These are phyloP conservation scores for Stemphylium vesicarium DNA, from an alignment of 2,329 filamentous ascomycete species.

Conservation along the genomic window DNA sequence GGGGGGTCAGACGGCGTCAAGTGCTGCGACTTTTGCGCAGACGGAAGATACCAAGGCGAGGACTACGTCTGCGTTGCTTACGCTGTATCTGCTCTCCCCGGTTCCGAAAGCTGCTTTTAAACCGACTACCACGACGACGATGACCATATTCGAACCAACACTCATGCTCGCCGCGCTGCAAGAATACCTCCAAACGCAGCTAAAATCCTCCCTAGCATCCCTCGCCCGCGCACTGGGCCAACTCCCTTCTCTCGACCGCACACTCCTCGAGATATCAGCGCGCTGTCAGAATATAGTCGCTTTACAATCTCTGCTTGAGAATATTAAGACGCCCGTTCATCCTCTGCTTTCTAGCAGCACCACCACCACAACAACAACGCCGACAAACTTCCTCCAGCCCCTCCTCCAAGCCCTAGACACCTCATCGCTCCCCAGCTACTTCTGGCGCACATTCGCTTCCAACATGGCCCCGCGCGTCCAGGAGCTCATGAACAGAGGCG, in stretches of 20 bases:
- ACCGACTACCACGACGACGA: constrained; percentile 51
- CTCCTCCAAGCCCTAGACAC: constrained; percentile 83
- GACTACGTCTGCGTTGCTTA: constrained; percentile 74
- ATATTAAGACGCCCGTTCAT: constrained; percentile 71
- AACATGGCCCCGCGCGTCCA: constrained; percentile 78
- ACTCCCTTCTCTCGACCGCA: constrained; percentile 80
- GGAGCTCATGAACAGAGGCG: constrained; percentile 82
- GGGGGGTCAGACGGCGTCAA: constrained; percentile 18
- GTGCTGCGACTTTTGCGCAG: constrained; percentile 61
- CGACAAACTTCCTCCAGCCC: constrained; percentile 68
- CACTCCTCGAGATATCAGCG: constrained; percentile 79
- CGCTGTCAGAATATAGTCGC: constrained; percentile 92
- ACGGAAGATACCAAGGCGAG: constrained; percentile 77
- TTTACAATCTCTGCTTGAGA: constrained; percentile 76
- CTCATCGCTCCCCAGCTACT: constrained; percentile 84
- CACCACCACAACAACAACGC: background rate
- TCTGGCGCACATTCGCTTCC: constrained; percentile 88
- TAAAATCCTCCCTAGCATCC: constrained; percentile 78
- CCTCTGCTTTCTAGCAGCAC: constrained; percentile 61
- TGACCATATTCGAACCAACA: constrained; percentile 65
- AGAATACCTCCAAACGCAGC: constrained; percentile 78
- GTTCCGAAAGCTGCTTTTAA: constrained; percentile 44
- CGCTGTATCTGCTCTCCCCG: constrained; percentile 83
- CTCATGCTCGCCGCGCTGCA: constrained; percentile 79
- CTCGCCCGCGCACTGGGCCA: constrained; percentile 78